Base-by-base conservation (phyloP, 2,329 filamentous ascomycete species). In the Aspergillus bombycis region DNA sequence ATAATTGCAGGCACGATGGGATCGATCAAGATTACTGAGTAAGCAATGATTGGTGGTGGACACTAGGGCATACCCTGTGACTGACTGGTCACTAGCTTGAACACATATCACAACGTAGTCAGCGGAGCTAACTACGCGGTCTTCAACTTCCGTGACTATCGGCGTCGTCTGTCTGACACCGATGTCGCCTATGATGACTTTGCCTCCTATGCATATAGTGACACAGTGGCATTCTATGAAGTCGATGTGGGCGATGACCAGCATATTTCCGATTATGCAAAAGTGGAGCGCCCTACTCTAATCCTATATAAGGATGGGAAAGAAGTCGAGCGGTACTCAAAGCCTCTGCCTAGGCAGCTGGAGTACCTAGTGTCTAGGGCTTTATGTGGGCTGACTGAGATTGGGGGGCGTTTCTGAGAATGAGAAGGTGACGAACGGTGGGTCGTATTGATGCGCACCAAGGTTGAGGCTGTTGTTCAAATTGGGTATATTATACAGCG, bases 141-240 rank as follows among this genome's bases (percentile, higher is more conserved):
- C 6, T 55, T 55, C 34, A 55, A 55, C 4, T 55, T 55, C 52
- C 52, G 52, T 16, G 52, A 55, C 26, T 55, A 2, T 4, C 30
- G 23, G 9, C 7, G 52, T 38, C 52, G 52, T 1, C 12, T 9
- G 11, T 55, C 52, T 3, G 52, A 55, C 16, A 55, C 23, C 14
- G 52, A 55, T 38, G 3, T 23, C 1, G 52, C 52, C n/a, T 55
- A 55, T 3, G 52, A 55, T 23, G 52, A 55, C 14, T 7, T 55
- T 14, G 52, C 52, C 12, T 55, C 52, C n/a, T 55, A 55, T 11
- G 52, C 52, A 8, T 55, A 38, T 11, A 55, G 32, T 26, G 52
- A 55, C n/a, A 55, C 52, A 0, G 52, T 55, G 19, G 52, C 52
- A 19, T 55, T 55, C n/a, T 55, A 55, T 28, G 30, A 55, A 28